Conservation (phyloP, 2,329 filamentous ascomycete genomes). For the Mariannaea elegans region DNA sequence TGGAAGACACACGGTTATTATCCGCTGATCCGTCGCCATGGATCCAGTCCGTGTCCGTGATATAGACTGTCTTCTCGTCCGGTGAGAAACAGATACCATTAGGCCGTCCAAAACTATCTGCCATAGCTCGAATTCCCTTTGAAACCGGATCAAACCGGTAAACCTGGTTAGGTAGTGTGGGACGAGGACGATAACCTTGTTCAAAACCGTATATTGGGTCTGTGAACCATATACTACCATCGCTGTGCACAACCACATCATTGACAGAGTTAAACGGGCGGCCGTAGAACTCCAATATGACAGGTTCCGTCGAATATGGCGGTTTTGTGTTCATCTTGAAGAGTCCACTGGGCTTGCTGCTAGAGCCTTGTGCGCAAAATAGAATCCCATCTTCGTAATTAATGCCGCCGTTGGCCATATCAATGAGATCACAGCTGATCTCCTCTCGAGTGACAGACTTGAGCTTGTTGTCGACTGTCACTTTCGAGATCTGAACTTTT, state of each 20-base stretch:
- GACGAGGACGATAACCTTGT: conserved; percentile 53
- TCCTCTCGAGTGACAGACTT: conserved; percentile 29
- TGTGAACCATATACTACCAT: conserved; percentile 59
- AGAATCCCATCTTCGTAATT: conserved; percentile 51
- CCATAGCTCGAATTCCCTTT: conserved; percentile 52
- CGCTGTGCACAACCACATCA: conserved; percentile 52
- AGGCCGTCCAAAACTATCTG: conserved; percentile 55
- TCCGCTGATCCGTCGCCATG: conserved; percentile 28
- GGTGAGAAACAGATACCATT: conserved; percentile 56
- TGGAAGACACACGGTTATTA: background rate
- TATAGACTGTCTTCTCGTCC: conserved; percentile 52
- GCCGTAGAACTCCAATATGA: conserved; percentile 51
- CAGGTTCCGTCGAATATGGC: conserved; percentile 35
- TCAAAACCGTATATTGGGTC: conserved; percentile 57
- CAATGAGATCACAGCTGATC: conserved; percentile 42
- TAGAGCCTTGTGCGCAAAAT: conserved; percentile 51
- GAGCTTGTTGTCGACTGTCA: conserved; percentile 25
- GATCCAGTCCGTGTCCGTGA: conserved; percentile 51
- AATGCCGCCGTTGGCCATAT: conserved; percentile 54
- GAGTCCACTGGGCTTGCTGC: conserved; percentile 34
- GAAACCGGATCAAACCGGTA: conserved; percentile 54
- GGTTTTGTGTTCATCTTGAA: conserved; percentile 41
- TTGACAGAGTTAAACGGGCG: conserved; percentile 58
- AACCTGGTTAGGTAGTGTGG: conserved; percentile 54
- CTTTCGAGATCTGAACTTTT: conserved; percentile 39